Evolutionary conservation across 2,329 filamentous ascomycete species (phyloP).

Genomic region (Colletotrichum lindemuthianum): DNA sequence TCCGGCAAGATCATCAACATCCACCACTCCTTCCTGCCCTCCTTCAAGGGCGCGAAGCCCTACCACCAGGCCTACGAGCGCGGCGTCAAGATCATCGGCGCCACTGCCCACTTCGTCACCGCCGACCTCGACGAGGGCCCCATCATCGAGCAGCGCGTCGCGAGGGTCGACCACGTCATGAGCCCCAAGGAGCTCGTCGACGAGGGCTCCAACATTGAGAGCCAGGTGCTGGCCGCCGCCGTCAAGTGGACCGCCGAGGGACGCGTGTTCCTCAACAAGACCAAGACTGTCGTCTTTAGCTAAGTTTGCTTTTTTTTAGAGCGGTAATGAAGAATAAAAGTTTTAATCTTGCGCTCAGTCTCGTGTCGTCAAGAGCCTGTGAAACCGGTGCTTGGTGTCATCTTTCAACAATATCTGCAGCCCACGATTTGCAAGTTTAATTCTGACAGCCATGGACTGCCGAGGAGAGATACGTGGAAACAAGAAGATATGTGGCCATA

Average conservation of each 20-base stretch:
- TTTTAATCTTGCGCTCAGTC: background rate
- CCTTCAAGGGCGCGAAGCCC: slow-evolving; percentile 88
- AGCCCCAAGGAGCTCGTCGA: slow-evolving; percentile 80
- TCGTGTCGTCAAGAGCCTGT: too few relatives aligned
- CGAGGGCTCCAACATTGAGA: slow-evolving; percentile 86
- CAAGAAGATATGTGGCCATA: too few relatives aligned
- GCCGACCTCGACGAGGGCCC: slow-evolving; percentile 87
- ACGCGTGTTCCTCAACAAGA: slow-evolving; percentile 79
- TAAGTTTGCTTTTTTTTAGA: slow-evolving; percentile 37
- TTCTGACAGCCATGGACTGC: too few relatives aligned
- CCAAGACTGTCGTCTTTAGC: slow-evolving; percentile 82
- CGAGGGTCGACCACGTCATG: slow-evolving; percentile 80
- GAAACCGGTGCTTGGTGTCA: too few relatives aligned
- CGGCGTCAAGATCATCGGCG: slow-evolving; percentile 89
- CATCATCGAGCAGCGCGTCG: slow-evolving; percentile 87
- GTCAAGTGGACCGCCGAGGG: slow-evolving; percentile 87
- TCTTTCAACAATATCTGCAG: too few relatives aligned
- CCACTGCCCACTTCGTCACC: slow-evolving; percentile 87
- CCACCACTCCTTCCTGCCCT: slow-evolving; percentile 87
- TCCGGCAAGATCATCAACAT: slow-evolving; percentile 91
- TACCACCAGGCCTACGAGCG: slow-evolving; percentile 90
- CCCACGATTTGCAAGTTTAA: too few relatives aligned
- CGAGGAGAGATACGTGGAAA: too few relatives aligned
- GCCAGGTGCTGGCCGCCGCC: slow-evolving; percentile 81
- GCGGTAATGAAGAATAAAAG: slow-evolving; percentile 16